phyloP scores from a whole-genome alignment of 495 filamentous ascomycete species.

The Daldinia vernicosa region DNA sequence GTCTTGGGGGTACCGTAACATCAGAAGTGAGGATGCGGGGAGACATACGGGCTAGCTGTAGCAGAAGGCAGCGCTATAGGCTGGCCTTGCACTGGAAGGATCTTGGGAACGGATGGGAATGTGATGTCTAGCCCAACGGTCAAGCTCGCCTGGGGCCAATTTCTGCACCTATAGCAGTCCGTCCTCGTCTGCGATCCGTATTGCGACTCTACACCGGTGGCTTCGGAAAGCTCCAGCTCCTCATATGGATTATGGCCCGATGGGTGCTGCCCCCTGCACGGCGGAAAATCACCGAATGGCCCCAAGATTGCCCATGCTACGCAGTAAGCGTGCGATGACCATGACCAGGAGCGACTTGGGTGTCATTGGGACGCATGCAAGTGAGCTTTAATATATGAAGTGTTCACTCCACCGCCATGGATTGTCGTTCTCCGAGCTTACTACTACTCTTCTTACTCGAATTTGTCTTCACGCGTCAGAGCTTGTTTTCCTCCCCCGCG shows the following conservation, averaged over 20 bases:
- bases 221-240: slow-evolving; percentile 17
- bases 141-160: slow-evolving; percentile 29
- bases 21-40: slow-evolving; percentile 24
- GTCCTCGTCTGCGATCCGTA: slow-evolving; percentile 12
- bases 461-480: slow-evolving; percentile 18
- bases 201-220: slow-evolving; percentile 10
- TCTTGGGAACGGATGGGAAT: slow-evolving; percentile 23
- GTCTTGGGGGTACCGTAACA: slow-evolving; percentile 23
- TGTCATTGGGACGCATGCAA: slow-evolving; percentile 35
- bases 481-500: slow-evolving; percentile 12
- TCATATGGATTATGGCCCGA: slow-evolving; percentile 35
- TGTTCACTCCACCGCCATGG: slow-evolving; percentile 25
- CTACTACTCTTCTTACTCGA: slow-evolving; percentile 14
- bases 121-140: slow-evolving; percentile 35
- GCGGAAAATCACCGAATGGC: slow-evolving; percentile 37
- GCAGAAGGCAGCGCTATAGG: slow-evolving; percentile 17
- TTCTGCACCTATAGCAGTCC: slow-evolving; percentile 47
- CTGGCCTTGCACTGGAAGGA: slow-evolving; percentile 28
- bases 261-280: slow-evolving; percentile 18
- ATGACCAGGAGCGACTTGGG: slow-evolving; percentile 15
- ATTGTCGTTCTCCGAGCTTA: slow-evolving; percentile 8
- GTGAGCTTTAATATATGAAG: slow-evolving; percentile 42
- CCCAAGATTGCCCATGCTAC: slow-evolving; percentile 34
- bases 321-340: slow-evolving; percentile 20
- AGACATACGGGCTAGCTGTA: slow-evolving; percentile 15